Evolutionary conservation across 2,329 filamentous ascomycete species (phyloP), one percentile per base, ranked within the genome.

Genomic region (Simplicillium sp.): DNA sequence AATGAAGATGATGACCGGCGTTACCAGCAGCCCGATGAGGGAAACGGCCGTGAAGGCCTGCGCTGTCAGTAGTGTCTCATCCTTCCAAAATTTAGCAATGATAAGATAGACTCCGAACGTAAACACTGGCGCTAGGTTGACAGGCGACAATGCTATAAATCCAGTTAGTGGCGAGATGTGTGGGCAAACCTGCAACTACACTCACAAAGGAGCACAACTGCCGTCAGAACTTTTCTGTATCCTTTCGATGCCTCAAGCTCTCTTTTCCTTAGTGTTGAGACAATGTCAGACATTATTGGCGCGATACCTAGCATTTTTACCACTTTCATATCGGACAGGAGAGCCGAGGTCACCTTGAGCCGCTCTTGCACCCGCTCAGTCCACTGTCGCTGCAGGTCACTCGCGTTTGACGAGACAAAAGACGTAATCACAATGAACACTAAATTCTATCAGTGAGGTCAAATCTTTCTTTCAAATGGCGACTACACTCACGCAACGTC

Each of bases 351-450:
- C 18, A 40, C 35, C 2, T 29, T 18, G 20, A 41, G 34, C 9
- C 42, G 35, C 8, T 35, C 36, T 28, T 44, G 38, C 2, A 44
- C 36, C 17, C 55, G 60, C 38, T 66, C 62, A 28, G 65, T 60
- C 67, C 66, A 70, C 2, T 51, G 48, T 48, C 44, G 57, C 46
- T 52, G 57, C 29, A 47, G 58, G 9, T 46, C n/a, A 42, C 53
- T 18, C 3, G 37, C 20, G 7, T 18, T 17, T 3, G 37, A 18
- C 6, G 37, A 31, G 4, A 38, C 28, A 14, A 15, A 29, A 3
- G 37, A 38, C 3, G 37, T 31, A 12, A 17, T 17, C 3, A n/a
- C 37, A 31, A 38, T 31, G 25, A 38, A 29, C 6, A 38, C 37
- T 38, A 38, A 14, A 18, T 11, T 15, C n/a, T 14, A 4, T 33